A percentile compares a stretch with the other conserved stretches of the same genome.
Evolutionary conservation across 306 rosid species (phyloP).

Genomic region (Prunus mume): DNA sequence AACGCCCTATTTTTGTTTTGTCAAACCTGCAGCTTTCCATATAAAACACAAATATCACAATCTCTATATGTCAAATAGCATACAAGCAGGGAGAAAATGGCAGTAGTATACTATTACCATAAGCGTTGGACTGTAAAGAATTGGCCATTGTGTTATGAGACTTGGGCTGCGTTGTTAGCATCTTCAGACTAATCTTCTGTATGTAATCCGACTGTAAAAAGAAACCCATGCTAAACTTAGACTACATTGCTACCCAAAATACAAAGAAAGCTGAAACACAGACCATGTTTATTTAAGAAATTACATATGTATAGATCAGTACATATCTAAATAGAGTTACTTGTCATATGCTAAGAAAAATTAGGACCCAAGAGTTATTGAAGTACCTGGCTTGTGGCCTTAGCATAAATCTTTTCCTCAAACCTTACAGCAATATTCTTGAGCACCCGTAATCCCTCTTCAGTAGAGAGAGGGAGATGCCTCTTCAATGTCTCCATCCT

Average conservation of each 20-base stretch:
- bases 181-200: constrained; percentile 20
- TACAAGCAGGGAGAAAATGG: too few relatives aligned
- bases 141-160: constrained; percentile 44
- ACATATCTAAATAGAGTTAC: not conserved
- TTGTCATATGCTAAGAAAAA: not conserved
- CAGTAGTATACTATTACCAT: constrained; percentile 23
- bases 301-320: not conserved
- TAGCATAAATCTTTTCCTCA: constrained; percentile 65
- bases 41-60: too few relatives aligned
- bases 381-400: constrained; percentile 62
- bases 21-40: too few relatives aligned
- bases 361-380: not conserved
- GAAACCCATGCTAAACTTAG: not conserved
- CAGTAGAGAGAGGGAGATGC: constrained; percentile 54
- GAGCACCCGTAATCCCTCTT: constrained; percentile 56
- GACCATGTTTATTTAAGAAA: not conserved
- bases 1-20: too few relatives aligned
- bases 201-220: not conserved
- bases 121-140: constrained; percentile 38
- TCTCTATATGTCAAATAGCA: too few relatives aligned
- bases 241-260: not conserved
- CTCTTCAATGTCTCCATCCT: constrained; percentile 69
- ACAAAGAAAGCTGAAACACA: not conserved
- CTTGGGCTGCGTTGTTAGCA: constrained; percentile 56
- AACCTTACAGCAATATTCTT: constrained; percentile 64